Percentiles rank a stretch among this genome's conserved stretches.
These are phyloP conservation scores for Fusarium metavorans DNA, from an alignment of 2,329 filamentous ascomycete genomes.

Conservation along the genomic window DNA sequence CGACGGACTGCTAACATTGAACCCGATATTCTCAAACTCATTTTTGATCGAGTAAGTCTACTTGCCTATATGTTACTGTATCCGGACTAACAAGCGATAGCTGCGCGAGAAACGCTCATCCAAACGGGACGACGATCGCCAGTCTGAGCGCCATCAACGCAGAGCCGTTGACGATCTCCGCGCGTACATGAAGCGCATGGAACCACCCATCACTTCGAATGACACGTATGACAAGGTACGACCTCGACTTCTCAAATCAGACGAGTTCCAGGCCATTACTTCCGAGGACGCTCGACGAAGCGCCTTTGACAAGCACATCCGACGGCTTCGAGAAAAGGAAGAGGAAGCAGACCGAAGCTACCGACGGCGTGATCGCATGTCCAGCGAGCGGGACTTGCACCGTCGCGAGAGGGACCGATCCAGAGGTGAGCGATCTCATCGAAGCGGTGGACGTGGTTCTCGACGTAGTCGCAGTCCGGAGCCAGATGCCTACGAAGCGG, in stretches of 20 bases:
- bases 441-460: slow-evolving; percentile 65
- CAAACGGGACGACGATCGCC: slow-evolving; percentile 84
- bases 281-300: slow-evolving; percentile 85
- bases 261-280: slow-evolving; percentile 86
- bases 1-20: slow-evolving; percentile 89
- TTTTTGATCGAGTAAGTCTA: slow-evolving; percentile 80
- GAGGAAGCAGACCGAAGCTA: slow-evolving; percentile 79
- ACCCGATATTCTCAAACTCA: slow-evolving; percentile 79
- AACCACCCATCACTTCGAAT: slow-evolving; percentile 80
- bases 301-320: slow-evolving; percentile 93
- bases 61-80: not conserved
- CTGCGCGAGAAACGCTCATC: slow-evolving; percentile 88
- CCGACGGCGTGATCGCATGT: slow-evolving; percentile 68
- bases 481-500: slow-evolving; percentile 92
- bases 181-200: slow-evolving; percentile 87
- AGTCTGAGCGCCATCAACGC: slow-evolving; percentile 86
- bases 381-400: slow-evolving; percentile 63
- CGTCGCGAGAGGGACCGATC: slow-evolving; percentile 72
- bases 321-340: slow-evolving; percentile 90
- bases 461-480: slow-evolving; percentile 90
- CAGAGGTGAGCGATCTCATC: slow-evolving; percentile 73
- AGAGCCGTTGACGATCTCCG: slow-evolving; percentile 87
- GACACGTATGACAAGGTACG: slow-evolving; percentile 93
- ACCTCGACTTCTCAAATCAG: slow-evolving; percentile 80
- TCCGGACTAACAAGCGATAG: slow-evolving; percentile 51